These are phyloP conservation scores for Sonneratia caseolaris DNA, from an alignment of 345 rosid genomes.

Conservation along the genomic window DNA sequence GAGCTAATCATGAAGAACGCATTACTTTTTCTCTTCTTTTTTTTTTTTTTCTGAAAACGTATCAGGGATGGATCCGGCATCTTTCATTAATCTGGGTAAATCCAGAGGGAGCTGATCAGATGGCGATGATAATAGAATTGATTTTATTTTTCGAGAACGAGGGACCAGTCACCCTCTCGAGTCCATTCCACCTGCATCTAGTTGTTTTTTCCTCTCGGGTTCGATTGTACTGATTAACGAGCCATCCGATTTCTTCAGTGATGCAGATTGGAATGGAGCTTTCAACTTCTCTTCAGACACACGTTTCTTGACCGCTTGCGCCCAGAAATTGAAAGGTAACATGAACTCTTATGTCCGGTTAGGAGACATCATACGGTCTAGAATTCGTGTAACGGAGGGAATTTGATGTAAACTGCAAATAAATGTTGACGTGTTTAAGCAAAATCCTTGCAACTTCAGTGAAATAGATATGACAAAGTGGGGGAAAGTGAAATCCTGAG, in stretches of 20 bases:
- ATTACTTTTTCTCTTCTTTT: no score
- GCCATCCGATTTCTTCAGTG: constrained; percentile 27
- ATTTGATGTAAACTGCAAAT: no score
- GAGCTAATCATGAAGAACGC: constrained; percentile 6
- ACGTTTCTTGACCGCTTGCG: constrained; percentile 50
- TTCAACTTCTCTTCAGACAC: constrained; percentile 70
- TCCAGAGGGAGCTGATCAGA: no score
- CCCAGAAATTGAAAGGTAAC: constrained; percentile 49
- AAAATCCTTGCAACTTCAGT: no score
- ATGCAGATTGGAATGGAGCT: constrained; percentile 72
- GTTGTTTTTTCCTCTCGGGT: not conserved
- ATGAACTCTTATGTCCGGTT: not conserved
- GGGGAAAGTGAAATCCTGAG: not conserved
- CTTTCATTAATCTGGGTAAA: no score
- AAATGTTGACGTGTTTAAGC: no score
- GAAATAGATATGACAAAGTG: not conserved
- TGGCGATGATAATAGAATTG: no score
- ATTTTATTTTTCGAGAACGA: no score
- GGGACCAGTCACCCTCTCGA: no score
- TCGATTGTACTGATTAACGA: not conserved
- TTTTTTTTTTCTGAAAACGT: no score
- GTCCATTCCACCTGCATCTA: not conserved
- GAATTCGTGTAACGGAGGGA: not conserved
- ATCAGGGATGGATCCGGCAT: no score
- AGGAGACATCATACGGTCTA: not conserved